Conservation (phyloP, 352 stramenopile genomes). For the Phytophthora citrophthora region DNA sequence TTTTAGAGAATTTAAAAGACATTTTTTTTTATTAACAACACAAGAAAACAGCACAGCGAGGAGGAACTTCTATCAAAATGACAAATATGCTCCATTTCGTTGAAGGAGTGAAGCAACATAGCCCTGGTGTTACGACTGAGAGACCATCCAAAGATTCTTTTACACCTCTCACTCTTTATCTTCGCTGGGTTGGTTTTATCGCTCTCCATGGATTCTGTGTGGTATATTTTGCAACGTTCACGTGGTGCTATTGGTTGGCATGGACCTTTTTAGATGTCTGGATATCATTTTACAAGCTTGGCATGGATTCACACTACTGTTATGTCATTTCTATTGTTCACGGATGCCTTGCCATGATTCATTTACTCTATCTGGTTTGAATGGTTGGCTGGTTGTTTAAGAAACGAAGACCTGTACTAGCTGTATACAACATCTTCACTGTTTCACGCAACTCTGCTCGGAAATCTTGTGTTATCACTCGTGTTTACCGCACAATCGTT, state of each 20-base stretch:
- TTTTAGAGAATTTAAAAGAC: too few species aligned
- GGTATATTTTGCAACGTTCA: slow-evolving; percentile 12
- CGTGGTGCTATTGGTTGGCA: slow-evolving; percentile 25
- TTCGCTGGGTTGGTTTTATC: slow-evolving; percentile 20
- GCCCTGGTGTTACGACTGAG: not conserved
- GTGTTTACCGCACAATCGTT: slow-evolving; percentile 17
- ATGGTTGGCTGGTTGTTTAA: slow-evolving; percentile 31
- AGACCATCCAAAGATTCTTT: slow-evolving; percentile 1
- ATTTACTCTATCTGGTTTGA: slow-evolving; percentile 19
- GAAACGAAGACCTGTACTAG: slow-evolving; percentile 23
- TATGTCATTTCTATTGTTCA: slow-evolving; percentile 13
- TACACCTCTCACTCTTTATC: slow-evolving; percentile 1
- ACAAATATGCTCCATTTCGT: not conserved
- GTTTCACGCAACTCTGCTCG: not conserved
- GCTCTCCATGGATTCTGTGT: slow-evolving; percentile 14
- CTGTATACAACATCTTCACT: slow-evolving; percentile 17
- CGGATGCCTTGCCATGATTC: slow-evolving; percentile 16
- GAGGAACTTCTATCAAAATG: too few species aligned
- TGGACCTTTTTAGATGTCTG: slow-evolving; percentile 16
- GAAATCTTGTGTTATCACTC: not conserved
- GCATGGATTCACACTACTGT: slow-evolving; percentile 10
- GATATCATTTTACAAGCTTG: slow-evolving; percentile 13
- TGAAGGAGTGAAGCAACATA: not conserved
- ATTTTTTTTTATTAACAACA: too few species aligned
- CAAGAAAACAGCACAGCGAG: too few species aligned